phyloP scores from a whole-genome alignment of 2,329 filamentous ascomycete species.

The Colletotrichum australisinense region DNA sequence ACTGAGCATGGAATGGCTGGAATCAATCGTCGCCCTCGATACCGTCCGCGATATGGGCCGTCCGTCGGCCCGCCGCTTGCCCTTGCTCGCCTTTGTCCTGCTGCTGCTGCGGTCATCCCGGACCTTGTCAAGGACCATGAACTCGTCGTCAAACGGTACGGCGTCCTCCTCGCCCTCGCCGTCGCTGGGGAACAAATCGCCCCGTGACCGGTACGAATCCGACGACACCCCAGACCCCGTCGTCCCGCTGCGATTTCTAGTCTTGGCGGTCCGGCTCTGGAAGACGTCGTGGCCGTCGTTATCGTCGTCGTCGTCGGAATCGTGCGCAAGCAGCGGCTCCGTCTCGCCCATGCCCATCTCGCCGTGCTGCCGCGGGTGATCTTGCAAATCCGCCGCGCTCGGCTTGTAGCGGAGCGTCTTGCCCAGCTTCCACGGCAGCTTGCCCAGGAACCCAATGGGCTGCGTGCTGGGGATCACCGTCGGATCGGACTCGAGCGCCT shows the following conservation, averaged over 20 bases:
- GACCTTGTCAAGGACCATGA: slow-evolving; percentile 84
- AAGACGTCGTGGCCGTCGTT: slow-evolving; percentile 38
- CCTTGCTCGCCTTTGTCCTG: slow-evolving; percentile 66
- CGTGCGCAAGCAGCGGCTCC: slow-evolving; percentile 73
- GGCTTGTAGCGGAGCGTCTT: slow-evolving; percentile 88
- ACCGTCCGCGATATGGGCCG: slow-evolving; percentile 60
- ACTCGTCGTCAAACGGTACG: slow-evolving; percentile 91
- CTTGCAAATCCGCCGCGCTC: slow-evolving; percentile 89
- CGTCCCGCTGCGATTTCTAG: slow-evolving; percentile 79
- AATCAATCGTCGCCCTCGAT: slow-evolving; percentile 69
- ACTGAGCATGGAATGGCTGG: slow-evolving; percentile 46
- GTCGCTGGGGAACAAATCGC: slow-evolving; percentile 92
- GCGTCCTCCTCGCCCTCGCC: slow-evolving; percentile 90
- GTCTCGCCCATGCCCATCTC: slow-evolving; percentile 64
- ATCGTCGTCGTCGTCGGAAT: slow-evolving; percentile 38
- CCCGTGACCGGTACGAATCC: slow-evolving; percentile 87
- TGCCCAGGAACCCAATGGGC: slow-evolving; percentile 85
- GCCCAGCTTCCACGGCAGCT: slow-evolving; percentile 87
- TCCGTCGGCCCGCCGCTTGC: slow-evolving; percentile 60
- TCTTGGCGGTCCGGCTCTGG: slow-evolving; percentile 48
- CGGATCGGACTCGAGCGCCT: slow-evolving; percentile 74
- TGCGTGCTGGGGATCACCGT: slow-evolving; percentile 92
- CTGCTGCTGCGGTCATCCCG: slow-evolving; percentile 79
- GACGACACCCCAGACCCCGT: slow-evolving; percentile 83
- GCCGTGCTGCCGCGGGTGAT: slow-evolving; percentile 74